Evolutionary conservation across 805 yeast species (phyloP), one percentile per base, ranked within the genome.

Genomic region (Starmerella bacillaris): DNA sequence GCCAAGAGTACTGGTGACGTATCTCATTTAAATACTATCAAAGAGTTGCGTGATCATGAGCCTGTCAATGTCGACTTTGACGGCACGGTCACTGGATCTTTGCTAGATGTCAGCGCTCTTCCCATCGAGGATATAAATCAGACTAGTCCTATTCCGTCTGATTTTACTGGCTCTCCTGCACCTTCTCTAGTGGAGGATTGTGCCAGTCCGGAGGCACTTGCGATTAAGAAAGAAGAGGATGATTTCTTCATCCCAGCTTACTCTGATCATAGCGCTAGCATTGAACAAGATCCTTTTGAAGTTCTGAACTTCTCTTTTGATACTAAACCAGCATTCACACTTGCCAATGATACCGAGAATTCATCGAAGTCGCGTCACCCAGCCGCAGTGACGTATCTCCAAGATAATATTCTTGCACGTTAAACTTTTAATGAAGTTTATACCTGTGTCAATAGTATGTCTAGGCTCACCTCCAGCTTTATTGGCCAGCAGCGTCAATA

Each of bases 401-500:
- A 33, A 18, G 18, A 17, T 6, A 16, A n/a, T n/a, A n/a, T n/a
- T n/a, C n/a, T n/a, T n/a, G 24, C 24, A 22, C 24, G 24, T 22
- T 12, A 22, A 9, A n/a, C 26, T 22, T 22, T n/a, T 22, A 22
- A 22, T 22, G 9, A 9, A 22, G 26, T n/a, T 11, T 11, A 11
- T 22, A 22, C 9, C 26, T n/a, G 26, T n/a, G 26, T 22, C 26
- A 9, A n/a, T n/a, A n/a, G n/a, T n/a, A n/a, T n/a, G n/a, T 11
- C 29, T 11, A 5, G 22, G 43, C 47, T 44, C 47, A 38, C 41
- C 45, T 38, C 43, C 41, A 21, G 15, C 34, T 26, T 27, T 24
- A 28, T 43, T 47, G 52, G 40, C 52, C 52, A 30, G 52, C 52
- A 44, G 52, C 52, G 52, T 48, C 52, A 42, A 47, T 48, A 33